A percentile compares a stretch with the other conserved stretches of the same genome.
These are phyloP conservation scores for Begonia masoniana DNA, from an alignment of 306 rosid genomes.

Conservation along the genomic window DNA sequence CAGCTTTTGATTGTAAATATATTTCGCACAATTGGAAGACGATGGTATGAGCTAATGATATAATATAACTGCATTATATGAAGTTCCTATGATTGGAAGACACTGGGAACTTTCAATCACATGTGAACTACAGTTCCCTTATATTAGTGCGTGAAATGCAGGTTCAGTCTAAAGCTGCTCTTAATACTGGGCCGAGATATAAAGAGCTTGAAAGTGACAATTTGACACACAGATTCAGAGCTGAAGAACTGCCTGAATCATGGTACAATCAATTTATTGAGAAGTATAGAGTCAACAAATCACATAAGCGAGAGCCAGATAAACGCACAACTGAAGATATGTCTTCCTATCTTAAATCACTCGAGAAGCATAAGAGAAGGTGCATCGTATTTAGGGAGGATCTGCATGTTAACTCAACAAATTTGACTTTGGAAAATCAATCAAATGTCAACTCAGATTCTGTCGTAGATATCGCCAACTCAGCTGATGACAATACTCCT, in stretches of 20 bases:
- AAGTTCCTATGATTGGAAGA: too few species aligned
- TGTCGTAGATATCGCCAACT: constrained; percentile 26
- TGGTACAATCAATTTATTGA: constrained; percentile 79
- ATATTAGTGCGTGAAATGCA: constrained; percentile 20
- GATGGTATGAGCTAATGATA: too few species aligned
- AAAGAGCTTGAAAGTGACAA: constrained; percentile 49
- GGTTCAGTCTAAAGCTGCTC: constrained; percentile 47
- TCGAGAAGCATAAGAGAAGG: constrained; percentile 51
- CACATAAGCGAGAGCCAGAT: constrained; percentile 38
- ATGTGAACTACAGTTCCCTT: constrained; percentile 1
- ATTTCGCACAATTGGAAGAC: too few species aligned
- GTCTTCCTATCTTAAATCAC: constrained; percentile 38
- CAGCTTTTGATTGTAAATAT: too few species aligned
- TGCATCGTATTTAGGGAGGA: constrained; percentile 53
- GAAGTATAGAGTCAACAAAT: constrained; percentile 37
- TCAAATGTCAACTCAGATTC: constrained; percentile 29
- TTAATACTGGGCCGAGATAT: constrained; percentile 40
- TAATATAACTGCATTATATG: too few species aligned
- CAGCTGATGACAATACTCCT: constrained; percentile 22
- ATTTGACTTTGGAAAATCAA: constrained; percentile 24
- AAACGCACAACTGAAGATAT: constrained; percentile 68
- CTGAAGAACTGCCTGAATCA: constrained; percentile 55
- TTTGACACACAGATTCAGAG: constrained; percentile 33
- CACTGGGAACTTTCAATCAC: too few species aligned
- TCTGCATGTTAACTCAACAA: constrained; percentile 23